Evolutionary conservation across 2,329 filamentous ascomycete species (phyloP), one percentile per base, ranked within the genome.

Genomic region (Diaporthe sp.): DNA sequence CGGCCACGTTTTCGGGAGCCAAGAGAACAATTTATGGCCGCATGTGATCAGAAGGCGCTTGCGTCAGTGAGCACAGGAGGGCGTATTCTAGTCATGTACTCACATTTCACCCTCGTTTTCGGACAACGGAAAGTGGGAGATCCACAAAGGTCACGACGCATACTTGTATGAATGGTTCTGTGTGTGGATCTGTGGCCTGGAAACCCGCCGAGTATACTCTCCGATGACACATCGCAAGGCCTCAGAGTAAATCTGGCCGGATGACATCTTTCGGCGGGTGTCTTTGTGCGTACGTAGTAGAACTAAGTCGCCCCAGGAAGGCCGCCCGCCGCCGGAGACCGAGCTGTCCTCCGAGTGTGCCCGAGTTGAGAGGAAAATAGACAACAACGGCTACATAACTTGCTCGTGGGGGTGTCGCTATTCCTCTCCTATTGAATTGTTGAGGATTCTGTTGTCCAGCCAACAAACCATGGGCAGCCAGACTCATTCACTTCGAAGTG

Each of bases 151-250:
- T 19, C 58, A 13, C 40, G 38, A 30, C 58, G 22, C n/a, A 40
- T 10, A 28, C 15, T 42, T 28, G 35, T 45, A 12, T 19, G 40
- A 38, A 45, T 64, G 38, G 38, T 45, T 19, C 15, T 22, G 58
- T 22, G n/a, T 45, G 58, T 64, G 58, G 58, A 64, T 30, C 38
- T 45, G 17, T 5, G 38, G 33, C 58, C 19, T 13, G 30, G 8
- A 45, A 61, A 64, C 25, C 17, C 58, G 58, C 58, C 58, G 58
- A 64, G 25, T 12, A 64, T 64, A 64, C 30, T 45, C n/a, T 45
- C 58, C 58, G 58, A 64, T 64, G 58, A 64, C 58, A 64, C 58
- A 64, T 64, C 58, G 25, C 8, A 9, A 22, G 38, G 38, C 38
- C 13, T 64, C 35, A 64, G 25, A 45, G 38, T 17, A 30, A 15